These are phyloP conservation scores for Aspergillus conjunctus DNA, from an alignment of 495 filamentous ascomycete species.

Conservation along the genomic window DNA sequence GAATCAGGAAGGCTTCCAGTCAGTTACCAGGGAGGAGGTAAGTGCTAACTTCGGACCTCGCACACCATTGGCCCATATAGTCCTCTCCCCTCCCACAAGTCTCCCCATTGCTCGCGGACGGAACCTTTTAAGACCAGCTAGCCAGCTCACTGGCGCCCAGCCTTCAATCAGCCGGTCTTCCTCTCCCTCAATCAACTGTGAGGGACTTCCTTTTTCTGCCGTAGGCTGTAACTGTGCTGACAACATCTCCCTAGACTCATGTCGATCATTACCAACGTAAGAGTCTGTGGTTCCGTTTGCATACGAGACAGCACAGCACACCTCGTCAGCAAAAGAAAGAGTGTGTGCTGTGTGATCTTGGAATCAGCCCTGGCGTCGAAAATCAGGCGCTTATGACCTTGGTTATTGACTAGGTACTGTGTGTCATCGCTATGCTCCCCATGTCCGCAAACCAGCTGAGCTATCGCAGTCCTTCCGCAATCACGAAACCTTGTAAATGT, in stretches of 20 bases:
- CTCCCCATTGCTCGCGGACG: constrained; percentile 5
- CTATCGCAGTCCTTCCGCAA: neutral
- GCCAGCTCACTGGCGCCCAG: constrained; percentile 3
- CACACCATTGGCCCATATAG: neutral
- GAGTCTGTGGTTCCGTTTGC: constrained; percentile 16
- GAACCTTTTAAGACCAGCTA: constrained; percentile 8
- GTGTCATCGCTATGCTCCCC: no score
- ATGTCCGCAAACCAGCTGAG: neutral
- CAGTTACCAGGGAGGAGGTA: constrained; percentile 7
- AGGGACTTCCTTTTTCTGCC: constrained; percentile 3
- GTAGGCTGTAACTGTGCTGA: neutral
- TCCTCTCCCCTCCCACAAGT: neutral
- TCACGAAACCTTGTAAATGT: constrained; percentile 9
- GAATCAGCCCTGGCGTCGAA: neutral
- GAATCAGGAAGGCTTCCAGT: constrained; percentile 6
- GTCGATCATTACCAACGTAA: constrained; percentile 18
- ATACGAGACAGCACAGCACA: constrained; percentile 5
- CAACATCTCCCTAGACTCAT: neutral
- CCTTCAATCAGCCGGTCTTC: neutral
- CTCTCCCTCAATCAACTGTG: neutral
- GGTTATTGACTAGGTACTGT: neutral
- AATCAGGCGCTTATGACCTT: neutral
- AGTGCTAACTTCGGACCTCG: constrained; percentile 8
- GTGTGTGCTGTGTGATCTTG: neutral
- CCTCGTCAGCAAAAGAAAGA: neutral